Percentiles rank a stretch among this genome's conserved stretches.
phyloP scores from a whole-genome alignment of 2,329 filamentous ascomycete species.

The Albophoma yamanashiensis region DNA sequence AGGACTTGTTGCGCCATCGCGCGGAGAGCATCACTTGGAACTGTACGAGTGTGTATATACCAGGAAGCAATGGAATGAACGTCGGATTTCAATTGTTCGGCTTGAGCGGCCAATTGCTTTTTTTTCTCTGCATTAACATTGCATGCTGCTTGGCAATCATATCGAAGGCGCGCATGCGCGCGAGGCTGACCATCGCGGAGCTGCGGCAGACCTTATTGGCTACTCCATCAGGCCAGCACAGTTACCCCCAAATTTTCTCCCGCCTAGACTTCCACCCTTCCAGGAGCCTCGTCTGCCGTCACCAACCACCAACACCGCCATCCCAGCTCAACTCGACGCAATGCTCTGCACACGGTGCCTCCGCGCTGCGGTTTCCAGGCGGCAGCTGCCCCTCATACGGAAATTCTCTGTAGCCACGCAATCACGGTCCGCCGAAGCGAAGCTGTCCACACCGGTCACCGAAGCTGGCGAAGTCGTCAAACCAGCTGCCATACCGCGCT shows the following conservation, averaged over 20 bases:
- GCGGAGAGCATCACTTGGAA: conserved; percentile 9
- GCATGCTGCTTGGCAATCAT: not conserved
- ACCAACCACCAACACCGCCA: not conserved
- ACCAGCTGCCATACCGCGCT: conserved; percentile 22
- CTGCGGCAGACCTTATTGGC: conserved; percentile 14
- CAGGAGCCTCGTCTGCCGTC: conserved; percentile 2
- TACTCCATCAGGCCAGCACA: not conserved
- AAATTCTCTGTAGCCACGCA: conserved; percentile 29
- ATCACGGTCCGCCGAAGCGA: conserved; percentile 24
- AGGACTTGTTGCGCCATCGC: conserved; percentile 4
- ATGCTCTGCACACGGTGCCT: conserved; percentile 40
- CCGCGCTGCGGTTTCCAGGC: conserved; percentile 25
- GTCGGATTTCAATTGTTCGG: conserved; percentile 2
- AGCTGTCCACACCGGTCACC: conserved; percentile 23
- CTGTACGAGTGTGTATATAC: conserved; percentile 24
- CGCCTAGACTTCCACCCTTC: not conserved
- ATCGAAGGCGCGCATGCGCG: not conserved
- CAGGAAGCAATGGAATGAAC: conserved; percentile 15
- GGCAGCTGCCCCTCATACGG: conserved; percentile 19
- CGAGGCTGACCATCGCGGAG: conserved; percentile 17
- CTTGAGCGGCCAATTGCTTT: not conserved
- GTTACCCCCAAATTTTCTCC: conserved; percentile 4
- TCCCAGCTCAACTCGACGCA: conserved; percentile 11
- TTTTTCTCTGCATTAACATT: not conserved
- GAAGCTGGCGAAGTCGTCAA: conserved; percentile 19